Evolutionary conservation across 2,329 filamentous ascomycete species (phyloP).

Genomic region (Lanzia echinophila): DNA sequence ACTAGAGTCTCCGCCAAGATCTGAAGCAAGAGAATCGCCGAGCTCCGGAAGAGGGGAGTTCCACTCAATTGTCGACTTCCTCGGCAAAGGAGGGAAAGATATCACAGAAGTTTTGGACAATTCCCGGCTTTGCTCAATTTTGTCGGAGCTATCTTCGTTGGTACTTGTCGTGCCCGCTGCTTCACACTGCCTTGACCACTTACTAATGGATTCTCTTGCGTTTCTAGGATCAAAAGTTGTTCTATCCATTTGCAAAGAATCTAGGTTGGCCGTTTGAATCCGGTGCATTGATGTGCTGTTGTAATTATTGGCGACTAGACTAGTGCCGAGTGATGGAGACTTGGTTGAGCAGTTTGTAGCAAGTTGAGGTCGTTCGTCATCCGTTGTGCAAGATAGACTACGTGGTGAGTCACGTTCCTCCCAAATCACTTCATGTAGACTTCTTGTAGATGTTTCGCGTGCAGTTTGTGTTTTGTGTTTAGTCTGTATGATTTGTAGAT

Average conservation of each 20-base stretch:
- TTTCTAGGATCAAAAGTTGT: slow-evolving; percentile 19
- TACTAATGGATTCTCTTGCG: slow-evolving; percentile 18
- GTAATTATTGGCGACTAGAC: neutral
- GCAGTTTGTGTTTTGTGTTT: neutral
- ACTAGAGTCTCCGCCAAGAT: neutral
- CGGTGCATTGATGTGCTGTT: neutral
- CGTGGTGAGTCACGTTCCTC: slow-evolving; percentile 10
- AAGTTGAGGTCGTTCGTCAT: slow-evolving; percentile 6
- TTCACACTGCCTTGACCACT: slow-evolving; percentile 17
- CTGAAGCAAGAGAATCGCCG: neutral
- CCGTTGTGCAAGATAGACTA: slow-evolving; percentile 7
- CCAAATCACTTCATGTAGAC: slow-evolving; percentile 25
- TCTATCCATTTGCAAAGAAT: slow-evolving; percentile 4
- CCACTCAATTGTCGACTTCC: slow-evolving; percentile 25
- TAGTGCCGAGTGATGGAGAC: neutral
- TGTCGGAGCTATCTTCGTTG: neutral
- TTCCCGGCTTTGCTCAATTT: neutral
- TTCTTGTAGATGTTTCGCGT: slow-evolving; percentile 7
- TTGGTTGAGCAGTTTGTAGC: neutral
- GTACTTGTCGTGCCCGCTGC: neutral
- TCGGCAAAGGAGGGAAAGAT: slow-evolving; percentile 24
- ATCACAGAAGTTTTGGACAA: slow-evolving; percentile 13
- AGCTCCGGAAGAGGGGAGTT: slow-evolving; percentile 24
- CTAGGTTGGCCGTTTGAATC: neutral
- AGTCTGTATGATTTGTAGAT: neutral